phyloP scores from a whole-genome alignment of 306 rosid species.

The Malus domestica region DNA sequence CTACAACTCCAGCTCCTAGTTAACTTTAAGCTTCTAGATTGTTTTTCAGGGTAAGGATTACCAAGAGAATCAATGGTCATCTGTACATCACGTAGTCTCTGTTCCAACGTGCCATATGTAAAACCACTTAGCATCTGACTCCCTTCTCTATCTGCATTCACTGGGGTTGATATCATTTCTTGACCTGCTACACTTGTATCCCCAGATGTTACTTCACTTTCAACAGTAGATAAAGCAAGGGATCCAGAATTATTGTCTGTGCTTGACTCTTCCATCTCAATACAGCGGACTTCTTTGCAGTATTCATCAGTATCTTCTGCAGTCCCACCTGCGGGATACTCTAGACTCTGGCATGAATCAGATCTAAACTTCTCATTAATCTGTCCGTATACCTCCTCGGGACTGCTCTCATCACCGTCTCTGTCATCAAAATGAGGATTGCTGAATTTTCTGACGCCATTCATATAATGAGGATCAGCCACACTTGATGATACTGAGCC shows the following conservation, averaged over 20 bases:
- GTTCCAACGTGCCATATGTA: constrained; percentile 31
- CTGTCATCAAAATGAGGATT: constrained; percentile 55
- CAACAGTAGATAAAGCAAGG: constrained; percentile 25
- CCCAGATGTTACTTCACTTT: constrained; percentile 30
- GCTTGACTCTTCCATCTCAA: constrained; percentile 60
- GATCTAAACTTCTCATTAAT: constrained; percentile 3
- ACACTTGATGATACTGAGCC: constrained; percentile 60
- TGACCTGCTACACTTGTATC: constrained; percentile 34
- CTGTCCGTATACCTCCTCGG: constrained; percentile 11
- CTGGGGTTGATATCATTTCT: constrained; percentile 35
- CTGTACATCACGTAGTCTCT: constrained; percentile 30
- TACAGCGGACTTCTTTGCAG: constrained; percentile 89
- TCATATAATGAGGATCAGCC: constrained; percentile 31
- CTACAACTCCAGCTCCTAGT: constrained; percentile 85
- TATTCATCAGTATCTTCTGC: constrained; percentile 50
- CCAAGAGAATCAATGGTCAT: constrained; percentile 28
- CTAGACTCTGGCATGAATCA: constrained; percentile 24
- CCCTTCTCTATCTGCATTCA: constrained; percentile 40
- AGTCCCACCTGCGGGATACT: constrained; percentile 8
- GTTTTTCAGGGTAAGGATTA: constrained; percentile 32
- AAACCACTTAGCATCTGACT: constrained; percentile 35
- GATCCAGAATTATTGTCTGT: constrained; percentile 34
- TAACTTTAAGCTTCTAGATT: constrained; percentile 40
- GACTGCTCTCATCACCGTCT: constrained; percentile 36
- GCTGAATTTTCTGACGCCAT: constrained; percentile 42